Evolutionary conservation across 257 asterid genomes (phyloP), one percentile per base, ranked within the genome.

Genomic region (Buddleja alternifolia): DNA sequence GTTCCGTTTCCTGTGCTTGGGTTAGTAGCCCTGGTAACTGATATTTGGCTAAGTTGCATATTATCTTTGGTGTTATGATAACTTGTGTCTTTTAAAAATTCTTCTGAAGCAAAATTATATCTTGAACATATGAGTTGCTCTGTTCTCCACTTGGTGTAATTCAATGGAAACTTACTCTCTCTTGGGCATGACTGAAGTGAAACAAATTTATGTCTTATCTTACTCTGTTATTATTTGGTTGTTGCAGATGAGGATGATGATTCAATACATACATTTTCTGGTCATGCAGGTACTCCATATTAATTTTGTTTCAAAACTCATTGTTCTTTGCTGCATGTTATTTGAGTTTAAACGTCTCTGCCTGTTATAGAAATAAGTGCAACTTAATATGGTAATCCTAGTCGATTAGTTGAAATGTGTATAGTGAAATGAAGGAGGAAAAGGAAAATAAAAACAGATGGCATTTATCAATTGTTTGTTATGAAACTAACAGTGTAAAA

Each of bases 261-360:
- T 83, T 88, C 98, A 14, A 42, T 80, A 53, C 97, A 93, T 78
- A 87, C 81, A 70, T 93, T 93, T 85, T 87, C 95, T 3, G 97
- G 96, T 42, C 98, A 93, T 71, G 80, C 79, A 61, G 97, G 98
- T 92, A 74, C 23, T 75, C 52, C 55, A 8, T 44, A 20, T 29
- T 60, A 20, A 37, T 48, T 66, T 21, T 52, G 19, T 63, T 37
- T 29, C 24, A 19, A 32, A 14, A 25, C 40, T 41, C 36, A 20
- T 60, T 46, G 14, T 53, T 25, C 37, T 7, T 1, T 46, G 69
- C 29, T 40, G 40, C n/a, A 5, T 57, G 24, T 36, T 44, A 54
- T 47, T 16, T 71, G 69, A 62, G 25, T 51, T 73, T 42, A 9
- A 41, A 8, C 34, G 32, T 19, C 59, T 60, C 45, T 57, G 59